Evolutionary conservation across 495 filamentous ascomycete species (phyloP).

Genomic region (Penicillium silybi): DNA sequence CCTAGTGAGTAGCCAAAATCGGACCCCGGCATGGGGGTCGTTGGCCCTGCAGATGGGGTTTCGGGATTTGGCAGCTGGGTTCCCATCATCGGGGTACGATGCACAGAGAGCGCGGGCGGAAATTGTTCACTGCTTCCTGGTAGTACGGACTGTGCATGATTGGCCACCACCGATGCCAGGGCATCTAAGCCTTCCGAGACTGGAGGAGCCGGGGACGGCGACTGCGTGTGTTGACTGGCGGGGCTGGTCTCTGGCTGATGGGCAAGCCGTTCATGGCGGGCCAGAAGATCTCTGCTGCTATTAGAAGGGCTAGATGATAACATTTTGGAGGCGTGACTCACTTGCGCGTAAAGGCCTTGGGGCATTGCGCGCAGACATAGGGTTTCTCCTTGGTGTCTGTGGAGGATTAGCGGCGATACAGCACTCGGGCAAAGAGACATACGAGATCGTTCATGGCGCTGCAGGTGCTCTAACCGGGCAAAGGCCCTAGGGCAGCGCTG

Average conservation of each 20-base stretch:
- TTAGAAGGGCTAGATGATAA: neutral
- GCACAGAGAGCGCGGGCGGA: constrained; percentile 5
- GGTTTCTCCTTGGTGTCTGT: constrained; percentile 45
- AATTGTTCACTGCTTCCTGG: constrained; percentile 10
- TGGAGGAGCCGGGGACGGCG: constrained; percentile 20
- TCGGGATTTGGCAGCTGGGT: constrained; percentile 11
- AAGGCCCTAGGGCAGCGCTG: constrained; percentile 35
- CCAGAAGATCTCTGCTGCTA: constrained; percentile 30
- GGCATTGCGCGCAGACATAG: constrained; percentile 33
- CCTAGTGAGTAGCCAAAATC: constrained; percentile 28
- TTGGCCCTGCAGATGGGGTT: constrained; percentile 14
- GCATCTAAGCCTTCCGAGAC: constrained; percentile 30
- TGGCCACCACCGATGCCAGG: constrained; percentile 32
- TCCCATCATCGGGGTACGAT: constrained; percentile 11
- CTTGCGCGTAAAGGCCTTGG: constrained; percentile 43
- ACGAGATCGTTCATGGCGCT: constrained; percentile 45
- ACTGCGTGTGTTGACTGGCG: constrained; percentile 9
- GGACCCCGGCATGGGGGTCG: constrained; percentile 16
- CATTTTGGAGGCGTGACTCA: constrained; percentile 11
- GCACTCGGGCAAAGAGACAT: constrained; percentile 1
- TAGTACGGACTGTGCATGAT: constrained; percentile 14
- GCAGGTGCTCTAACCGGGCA: constrained; percentile 41
- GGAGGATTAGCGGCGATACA: constrained; percentile 12
- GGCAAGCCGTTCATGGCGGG: constrained; percentile 35
- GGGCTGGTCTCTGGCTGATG: constrained; percentile 23